These are phyloP conservation scores for Vicia sativa DNA, from an alignment of 306 rosid genomes.

Conservation along the genomic window DNA sequence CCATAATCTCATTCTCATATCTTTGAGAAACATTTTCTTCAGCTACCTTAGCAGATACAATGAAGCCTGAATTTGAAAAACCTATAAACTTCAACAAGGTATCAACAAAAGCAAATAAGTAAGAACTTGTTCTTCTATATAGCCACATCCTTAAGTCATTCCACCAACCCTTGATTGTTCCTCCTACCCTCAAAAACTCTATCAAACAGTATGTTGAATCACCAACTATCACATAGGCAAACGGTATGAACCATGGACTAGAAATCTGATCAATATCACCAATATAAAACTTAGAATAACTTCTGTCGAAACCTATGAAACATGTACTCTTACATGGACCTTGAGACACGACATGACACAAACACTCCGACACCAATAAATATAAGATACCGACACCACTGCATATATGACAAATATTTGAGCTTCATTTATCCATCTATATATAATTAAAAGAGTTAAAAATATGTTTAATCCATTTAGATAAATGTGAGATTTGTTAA, in stretches of 20 bases:
- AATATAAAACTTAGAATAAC: conserved; percentile 2
- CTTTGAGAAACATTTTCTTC: conserved; percentile 59
- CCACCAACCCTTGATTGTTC: conserved; percentile 79
- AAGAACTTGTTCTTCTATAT: conserved; percentile 70
- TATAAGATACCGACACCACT: too few relatives aligned
- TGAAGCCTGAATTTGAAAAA: conserved; percentile 43
- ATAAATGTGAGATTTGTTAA: too few relatives aligned
- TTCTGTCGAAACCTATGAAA: background rate
- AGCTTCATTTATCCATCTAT: too few relatives aligned
- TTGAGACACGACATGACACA: too few relatives aligned
- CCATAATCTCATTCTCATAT: conserved; percentile 60
- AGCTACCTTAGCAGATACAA: conserved; percentile 57
- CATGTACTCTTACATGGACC: too few relatives aligned
- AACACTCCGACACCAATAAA: too few relatives aligned
- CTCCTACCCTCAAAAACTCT: conserved; percentile 60
- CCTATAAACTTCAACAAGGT: conserved; percentile 41
- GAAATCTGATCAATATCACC: conserved; percentile 47
- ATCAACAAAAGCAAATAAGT: conserved; percentile 40
- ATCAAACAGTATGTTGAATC: conserved; percentile 45
- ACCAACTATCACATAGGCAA: conserved; percentile 54
- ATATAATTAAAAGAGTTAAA: too few relatives aligned
- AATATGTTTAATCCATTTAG: too few relatives aligned
- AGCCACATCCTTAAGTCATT: conserved; percentile 70
- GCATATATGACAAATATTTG: too few relatives aligned
- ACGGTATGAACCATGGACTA: conserved; percentile 73